These are phyloP conservation scores for Neofusicoccum sp. DNA, from an alignment of 2,329 filamentous ascomycete genomes.

Conservation along the genomic window DNA sequence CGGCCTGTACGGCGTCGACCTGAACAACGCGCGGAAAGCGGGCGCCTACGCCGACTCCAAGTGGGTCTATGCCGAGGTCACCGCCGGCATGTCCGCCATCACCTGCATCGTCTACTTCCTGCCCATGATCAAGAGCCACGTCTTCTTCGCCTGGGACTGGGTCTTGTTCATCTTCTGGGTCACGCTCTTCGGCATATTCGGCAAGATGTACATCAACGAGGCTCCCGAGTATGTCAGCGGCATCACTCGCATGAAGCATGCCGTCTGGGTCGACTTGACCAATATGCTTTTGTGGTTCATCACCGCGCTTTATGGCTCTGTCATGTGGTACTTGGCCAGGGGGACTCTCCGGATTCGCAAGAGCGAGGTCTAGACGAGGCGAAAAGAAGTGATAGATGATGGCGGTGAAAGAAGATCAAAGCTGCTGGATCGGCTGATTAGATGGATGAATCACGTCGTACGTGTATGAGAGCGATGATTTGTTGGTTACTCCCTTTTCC, in stretches of 20 bases:
- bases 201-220: slow-evolving; percentile 74
- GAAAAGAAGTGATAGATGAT: background rate
- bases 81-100: slow-evolving; percentile 66
- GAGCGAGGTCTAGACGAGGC: slow-evolving; percentile 1
- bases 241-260: slow-evolving; percentile 78
- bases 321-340: slow-evolving; percentile 10
- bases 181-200: slow-evolving; percentile 81
- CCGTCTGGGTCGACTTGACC: slow-evolving; percentile 79
- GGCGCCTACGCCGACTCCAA: slow-evolving; percentile 41
- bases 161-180: slow-evolving; percentile 67
- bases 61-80: slow-evolving; percentile 68
- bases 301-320: slow-evolving; percentile 53
- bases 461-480: background rate
- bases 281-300: slow-evolving; percentile 77
- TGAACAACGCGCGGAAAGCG: slow-evolving; percentile 47
- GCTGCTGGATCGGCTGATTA: slow-evolving; percentile 5
- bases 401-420: background rate
- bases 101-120: slow-evolving; percentile 68
- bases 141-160: slow-evolving; percentile 67
- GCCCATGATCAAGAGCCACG: slow-evolving; percentile 52
- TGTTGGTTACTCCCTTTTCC: background rate
- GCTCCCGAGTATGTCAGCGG: slow-evolving; percentile 64
- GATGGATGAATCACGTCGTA: background rate
- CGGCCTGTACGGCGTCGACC: slow-evolving; percentile 62
- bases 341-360: background rate